phyloP scores from a whole-genome alignment of 495 filamentous ascomycete species.

The Emericellopsis terricola region DNA sequence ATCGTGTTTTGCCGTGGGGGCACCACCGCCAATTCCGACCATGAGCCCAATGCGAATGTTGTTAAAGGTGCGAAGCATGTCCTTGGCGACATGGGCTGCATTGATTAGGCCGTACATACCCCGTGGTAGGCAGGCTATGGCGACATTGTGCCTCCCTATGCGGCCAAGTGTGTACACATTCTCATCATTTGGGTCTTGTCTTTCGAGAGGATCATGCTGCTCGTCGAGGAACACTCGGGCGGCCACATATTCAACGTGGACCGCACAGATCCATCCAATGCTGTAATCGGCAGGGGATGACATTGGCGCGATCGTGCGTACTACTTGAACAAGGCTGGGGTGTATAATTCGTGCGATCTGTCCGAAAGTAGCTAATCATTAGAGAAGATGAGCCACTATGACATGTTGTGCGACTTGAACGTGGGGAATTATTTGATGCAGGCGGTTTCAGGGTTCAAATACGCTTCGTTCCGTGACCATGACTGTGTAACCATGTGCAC shows the following conservation, averaged over 20 bases:
- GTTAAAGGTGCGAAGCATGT: conserved; percentile 22
- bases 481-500: too few relatives aligned
- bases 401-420: too few relatives aligned
- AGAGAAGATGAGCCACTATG: too few relatives aligned
- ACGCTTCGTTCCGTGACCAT: too few relatives aligned
- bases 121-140: conserved; percentile 18
- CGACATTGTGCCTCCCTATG: conserved; percentile 25
- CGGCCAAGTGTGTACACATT: conserved; percentile 23
- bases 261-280: conserved; percentile 32
- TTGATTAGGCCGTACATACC: conserved; percentile 20
- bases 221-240: conserved; percentile 29
- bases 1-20: conserved; percentile 14
- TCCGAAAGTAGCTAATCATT: too few relatives aligned
- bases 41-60: conserved; percentile 22
- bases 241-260: conserved; percentile 24
- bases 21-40: conserved; percentile 29
- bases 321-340: too few relatives aligned
- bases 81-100: conserved; percentile 12
- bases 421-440: too few relatives aligned
- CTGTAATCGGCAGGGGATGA: conserved; percentile 23
- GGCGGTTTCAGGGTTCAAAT: too few relatives aligned
- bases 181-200: conserved; percentile 6
- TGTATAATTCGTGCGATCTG: too few relatives aligned
- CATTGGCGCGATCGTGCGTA: too few relatives aligned
- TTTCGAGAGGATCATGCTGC: conserved; percentile 11